Base-by-base conservation (phyloP, 2,329 filamentous ascomycete species). In the Diaporthe ampelina region DNA sequence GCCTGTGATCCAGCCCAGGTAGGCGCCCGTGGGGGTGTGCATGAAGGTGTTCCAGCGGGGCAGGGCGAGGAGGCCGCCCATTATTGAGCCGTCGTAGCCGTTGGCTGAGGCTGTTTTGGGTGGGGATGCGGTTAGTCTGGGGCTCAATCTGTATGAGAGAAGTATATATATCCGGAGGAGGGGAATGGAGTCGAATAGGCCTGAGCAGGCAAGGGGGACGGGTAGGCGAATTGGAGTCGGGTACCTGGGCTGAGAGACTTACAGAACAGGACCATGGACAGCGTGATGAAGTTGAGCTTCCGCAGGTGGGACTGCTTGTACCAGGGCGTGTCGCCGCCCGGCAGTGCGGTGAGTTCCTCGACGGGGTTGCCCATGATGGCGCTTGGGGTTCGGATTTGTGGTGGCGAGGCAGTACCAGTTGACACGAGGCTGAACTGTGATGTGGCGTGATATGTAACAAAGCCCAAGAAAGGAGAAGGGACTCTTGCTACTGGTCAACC, bases 11-110 rank as follows among this genome's bases (percentile, higher is more conserved):
- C 72, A 73, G 61, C 72, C 72, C 1, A 73, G 72, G 50, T 70
- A 73, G 24, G 72, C 50, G 63, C 72, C 72, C 4, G 72, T 24
- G 3, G 72, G 72, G 21, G 32, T 21, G 45, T 70, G 61, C 72
- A 73, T 73, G 52, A 73, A 73, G 24, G 19, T 24, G 61, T 73
- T 70, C 72, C 72, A 73, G 9, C 32, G 43, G 7, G 50, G 45
- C 21, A 73, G 72, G 48, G 72, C 72, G 37, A 70, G 72, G 61
- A 73, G 72, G 26, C 72, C 72, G 50, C 61, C 61, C 72, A 70
- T 70, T 50, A 73, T 54, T 10, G 70, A 72, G 29, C 70, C 70
- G 6, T 72, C 70, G 70, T 72, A 72, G 24, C 70, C 70, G 45
- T 72, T 72, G 21, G 70, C 70, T 17, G 70, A 72, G 52, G 70